Base-by-base conservation (phyloP, 805 yeast species). In the Huiozyma sinensis region DNA sequence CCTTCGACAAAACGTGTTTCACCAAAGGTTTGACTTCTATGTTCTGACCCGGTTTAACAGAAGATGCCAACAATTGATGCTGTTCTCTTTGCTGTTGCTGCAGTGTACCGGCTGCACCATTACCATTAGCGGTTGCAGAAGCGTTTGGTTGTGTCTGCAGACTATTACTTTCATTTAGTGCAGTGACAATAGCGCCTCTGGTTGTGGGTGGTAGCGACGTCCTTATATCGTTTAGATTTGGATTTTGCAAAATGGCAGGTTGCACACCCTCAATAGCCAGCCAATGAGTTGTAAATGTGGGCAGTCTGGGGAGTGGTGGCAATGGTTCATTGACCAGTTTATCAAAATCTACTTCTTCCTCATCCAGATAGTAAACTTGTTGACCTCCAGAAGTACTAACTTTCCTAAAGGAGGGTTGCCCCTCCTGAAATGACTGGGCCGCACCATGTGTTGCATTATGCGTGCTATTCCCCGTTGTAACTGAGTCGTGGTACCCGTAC, bases 261-360 rank as follows among this genome's bases (percentile, higher is more conserved):
- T 92, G 99, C 7, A 92, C 95, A 46, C 99, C 99, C 64, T 92
- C 99, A 43, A 92, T 85, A 0, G 98, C 97, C 31, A 94, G 71
- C 97, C 98, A 90, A 61, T 84, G 95, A 6, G 97, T 95, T 0
- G 97, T 88, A 62, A 85, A 89, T 0, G 95, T 81, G 2, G 95
- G 81, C 47, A 82, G 80, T 46, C 97, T 74, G 5, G 99, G 98
- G 3, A 94, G 95, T 55, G 83, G 86, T 6, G 99, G 99, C 47
- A 92, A 69, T 31, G 96, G 97, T 60, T 83, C 90, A 60, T 92
- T 90, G 52, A 92, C 84, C 45, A 94, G 70, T 56, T 85, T 85
- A 60, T 94, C 98, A 57, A 92, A 85, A 60, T 92, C 97, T 32
- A 90, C 80, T 57, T 89, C 97, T 51, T 78, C 83, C 52, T 92